These are phyloP conservation scores for Mortierella antarctica DNA, from an alignment of 192 early-diverging fungal genomes.

Conservation along the genomic window DNA sequence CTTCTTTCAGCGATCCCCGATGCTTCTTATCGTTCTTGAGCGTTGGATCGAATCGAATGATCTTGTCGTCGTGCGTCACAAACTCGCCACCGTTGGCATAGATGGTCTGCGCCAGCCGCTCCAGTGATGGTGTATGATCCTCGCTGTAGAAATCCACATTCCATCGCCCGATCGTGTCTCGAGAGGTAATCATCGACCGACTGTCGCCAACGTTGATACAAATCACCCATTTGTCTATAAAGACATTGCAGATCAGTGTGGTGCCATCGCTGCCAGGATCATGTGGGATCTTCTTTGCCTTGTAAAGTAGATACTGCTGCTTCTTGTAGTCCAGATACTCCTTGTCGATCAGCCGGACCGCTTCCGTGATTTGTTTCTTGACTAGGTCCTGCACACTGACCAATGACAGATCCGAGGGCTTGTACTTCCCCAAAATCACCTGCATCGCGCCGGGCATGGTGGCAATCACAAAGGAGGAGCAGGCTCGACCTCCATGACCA, in stretches of 20 bases:
- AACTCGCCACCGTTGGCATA: constrained; percentile 70
- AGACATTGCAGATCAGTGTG: constrained; percentile 63
- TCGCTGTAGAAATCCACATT: constrained; percentile 63
- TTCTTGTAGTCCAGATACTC: constrained; percentile 65
- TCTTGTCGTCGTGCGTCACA: constrained; percentile 65
- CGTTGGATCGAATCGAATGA: constrained; percentile 62
- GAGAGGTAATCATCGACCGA: constrained; percentile 55
- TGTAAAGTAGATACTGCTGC: constrained; percentile 49
- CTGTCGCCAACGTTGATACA: constrained; percentile 70
- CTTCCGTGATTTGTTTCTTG: constrained; percentile 56
- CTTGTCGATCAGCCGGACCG: constrained; percentile 59
- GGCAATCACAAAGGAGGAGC: constrained; percentile 63
- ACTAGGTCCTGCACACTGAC: constrained; percentile 52
- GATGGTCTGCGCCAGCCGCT: constrained; percentile 63
- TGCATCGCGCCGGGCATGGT: constrained; percentile 60
- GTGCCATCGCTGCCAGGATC: constrained; percentile 64
- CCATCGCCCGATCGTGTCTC: constrained; percentile 56
- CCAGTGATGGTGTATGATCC: constrained; percentile 68
- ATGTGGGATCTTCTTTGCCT: constrained; percentile 39
- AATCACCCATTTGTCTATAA: constrained; percentile 66
- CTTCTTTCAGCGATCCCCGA: constrained; percentile 60
- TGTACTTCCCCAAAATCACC: constrained; percentile 54
- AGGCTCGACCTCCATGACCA: constrained; percentile 68
- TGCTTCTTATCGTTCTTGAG: constrained; percentile 61
- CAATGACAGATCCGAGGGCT: constrained; percentile 41